Conservation (phyloP, 306 rosid genomes). For the Trifolium subterraneum region DNA sequence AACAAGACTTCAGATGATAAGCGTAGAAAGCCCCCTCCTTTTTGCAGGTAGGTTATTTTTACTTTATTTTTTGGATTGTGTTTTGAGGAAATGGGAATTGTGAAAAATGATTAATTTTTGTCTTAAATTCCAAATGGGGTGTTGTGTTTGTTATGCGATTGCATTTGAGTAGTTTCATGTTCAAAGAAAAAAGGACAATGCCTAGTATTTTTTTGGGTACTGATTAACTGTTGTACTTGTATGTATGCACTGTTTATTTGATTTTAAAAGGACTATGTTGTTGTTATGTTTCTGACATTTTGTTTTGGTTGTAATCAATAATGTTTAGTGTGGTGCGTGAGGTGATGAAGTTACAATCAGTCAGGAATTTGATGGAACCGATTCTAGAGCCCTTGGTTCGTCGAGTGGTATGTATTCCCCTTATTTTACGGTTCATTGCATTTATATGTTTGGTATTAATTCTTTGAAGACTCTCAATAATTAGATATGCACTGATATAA, state of each 20-base stretch:
- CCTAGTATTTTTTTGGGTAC: neutral
- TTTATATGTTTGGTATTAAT: slow-evolving; percentile 24
- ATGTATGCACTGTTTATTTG: neutral
- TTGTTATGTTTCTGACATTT: slow-evolving; percentile 21
- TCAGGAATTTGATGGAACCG: slow-evolving; percentile 74
- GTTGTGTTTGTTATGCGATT: neutral
- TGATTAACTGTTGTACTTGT: slow-evolving; percentile 2
- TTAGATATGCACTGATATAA: neutral
- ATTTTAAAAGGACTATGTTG: neutral
- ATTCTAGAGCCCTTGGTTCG: slow-evolving; percentile 84
- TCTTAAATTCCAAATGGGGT: neutral
- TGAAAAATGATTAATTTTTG: neutral
- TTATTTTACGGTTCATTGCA: slow-evolving; percentile 1
- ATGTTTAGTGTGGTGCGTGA: slow-evolving; percentile 78
- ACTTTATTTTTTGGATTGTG: neutral
- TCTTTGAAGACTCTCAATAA: no score
- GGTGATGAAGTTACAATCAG: slow-evolving; percentile 62
- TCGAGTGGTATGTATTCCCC: slow-evolving; percentile 66
- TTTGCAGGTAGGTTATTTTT: slow-evolving; percentile 47
- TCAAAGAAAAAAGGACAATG: neutral
- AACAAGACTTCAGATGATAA: slow-evolving; percentile 66
- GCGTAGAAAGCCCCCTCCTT: slow-evolving; percentile 67
- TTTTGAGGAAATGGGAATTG: slow-evolving; percentile 6
- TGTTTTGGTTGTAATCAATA: slow-evolving; percentile 25
- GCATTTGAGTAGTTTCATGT: neutral